phyloP scores from a whole-genome alignment of 2,329 filamentous ascomycete species.

The Pezicula rhizophila region DNA sequence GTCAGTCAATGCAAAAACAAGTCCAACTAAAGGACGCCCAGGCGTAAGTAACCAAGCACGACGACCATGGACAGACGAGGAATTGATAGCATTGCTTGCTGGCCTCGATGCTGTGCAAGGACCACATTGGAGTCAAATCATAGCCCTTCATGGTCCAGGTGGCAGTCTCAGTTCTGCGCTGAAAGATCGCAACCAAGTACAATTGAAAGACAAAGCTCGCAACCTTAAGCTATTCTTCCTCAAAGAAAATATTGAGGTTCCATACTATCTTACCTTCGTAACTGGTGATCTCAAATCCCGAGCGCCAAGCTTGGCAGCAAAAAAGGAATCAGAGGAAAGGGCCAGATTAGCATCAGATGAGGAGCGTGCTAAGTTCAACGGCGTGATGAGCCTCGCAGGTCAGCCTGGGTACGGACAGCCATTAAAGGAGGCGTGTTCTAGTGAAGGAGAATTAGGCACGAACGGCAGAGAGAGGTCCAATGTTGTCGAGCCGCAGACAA shows the following conservation, averaged over 20 bases:
- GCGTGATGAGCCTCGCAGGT: slow-evolving; percentile 50
- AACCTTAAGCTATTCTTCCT: slow-evolving; percentile 89
- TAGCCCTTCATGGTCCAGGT: slow-evolving; percentile 74
- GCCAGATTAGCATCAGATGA: slow-evolving; percentile 53
- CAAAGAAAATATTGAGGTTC: slow-evolving; percentile 87
- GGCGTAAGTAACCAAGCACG: slow-evolving; percentile 49
- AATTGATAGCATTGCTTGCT: slow-evolving; percentile 85
- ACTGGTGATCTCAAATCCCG: slow-evolving; percentile 86
- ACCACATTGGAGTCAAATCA: slow-evolving; percentile 88
- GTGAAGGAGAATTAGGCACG: neutral
- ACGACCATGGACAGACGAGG: slow-evolving; percentile 80
- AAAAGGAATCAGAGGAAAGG: slow-evolving; percentile 61
- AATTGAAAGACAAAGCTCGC: slow-evolving; percentile 85
- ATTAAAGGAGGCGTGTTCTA: too few species aligned
- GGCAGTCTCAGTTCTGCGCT: slow-evolving; percentile 77
- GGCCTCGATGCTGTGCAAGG: slow-evolving; percentile 85
- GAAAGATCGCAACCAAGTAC: slow-evolving; percentile 84
- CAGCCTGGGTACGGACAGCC: too few species aligned
- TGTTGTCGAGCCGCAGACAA: too few species aligned
- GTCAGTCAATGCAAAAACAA: slow-evolving; percentile 48
- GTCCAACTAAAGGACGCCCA: slow-evolving; percentile 41
- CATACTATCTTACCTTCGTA: slow-evolving; percentile 79
- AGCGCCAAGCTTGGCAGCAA: slow-evolving; percentile 67
- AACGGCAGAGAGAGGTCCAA: neutral
- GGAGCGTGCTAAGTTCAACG: slow-evolving; percentile 53